phyloP scores from a whole-genome alignment of 352 stramenopile genomes.

The Phytophthora quininea region DNA sequence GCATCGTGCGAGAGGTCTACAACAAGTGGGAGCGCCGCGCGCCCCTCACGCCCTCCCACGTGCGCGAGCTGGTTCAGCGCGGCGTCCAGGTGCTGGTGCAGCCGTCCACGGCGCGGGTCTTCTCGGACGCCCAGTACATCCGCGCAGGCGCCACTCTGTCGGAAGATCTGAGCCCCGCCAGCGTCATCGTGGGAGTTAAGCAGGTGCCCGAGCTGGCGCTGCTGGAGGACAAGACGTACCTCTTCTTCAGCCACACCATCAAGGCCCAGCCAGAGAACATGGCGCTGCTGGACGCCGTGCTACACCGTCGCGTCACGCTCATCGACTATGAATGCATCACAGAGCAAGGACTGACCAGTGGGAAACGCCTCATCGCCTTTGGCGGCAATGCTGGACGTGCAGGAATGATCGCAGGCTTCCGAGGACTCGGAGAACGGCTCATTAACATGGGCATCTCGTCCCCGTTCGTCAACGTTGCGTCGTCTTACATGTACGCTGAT shows the following conservation, averaged over 20 bases:
- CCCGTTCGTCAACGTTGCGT: conserved; percentile 94
- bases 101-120: conserved; percentile 91
- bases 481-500: conserved; percentile 94
- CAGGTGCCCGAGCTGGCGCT: conserved; percentile 86
- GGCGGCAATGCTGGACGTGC: conserved; percentile 94
- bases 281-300: conserved; percentile 91
- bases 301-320: conserved; percentile 92
- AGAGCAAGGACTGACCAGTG: conserved; percentile 72
- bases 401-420: conserved; percentile 95
- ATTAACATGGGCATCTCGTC: conserved; percentile 93
- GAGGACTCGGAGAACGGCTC: conserved; percentile 92
- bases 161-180: conserved; percentile 88
- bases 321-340: conserved; percentile 98
- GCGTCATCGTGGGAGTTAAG: conserved; percentile 96
- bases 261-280: conserved; percentile 98
- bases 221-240: conserved; percentile 93
- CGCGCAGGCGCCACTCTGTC: conserved; percentile 87
- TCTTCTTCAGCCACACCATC: conserved; percentile 98
- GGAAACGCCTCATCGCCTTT: conserved; percentile 93
- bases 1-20: conserved; percentile 94
- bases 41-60: conserved; percentile 91
- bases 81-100: conserved; percentile 94
- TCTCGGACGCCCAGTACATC: conserved; percentile 93
- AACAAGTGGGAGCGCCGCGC: conserved; percentile 96
- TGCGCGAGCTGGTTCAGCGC: conserved; percentile 78